These are phyloP conservation scores for Ilyonectria robusta DNA, from an alignment of 2,329 filamentous ascomycete genomes.

Conservation along the genomic window DNA sequence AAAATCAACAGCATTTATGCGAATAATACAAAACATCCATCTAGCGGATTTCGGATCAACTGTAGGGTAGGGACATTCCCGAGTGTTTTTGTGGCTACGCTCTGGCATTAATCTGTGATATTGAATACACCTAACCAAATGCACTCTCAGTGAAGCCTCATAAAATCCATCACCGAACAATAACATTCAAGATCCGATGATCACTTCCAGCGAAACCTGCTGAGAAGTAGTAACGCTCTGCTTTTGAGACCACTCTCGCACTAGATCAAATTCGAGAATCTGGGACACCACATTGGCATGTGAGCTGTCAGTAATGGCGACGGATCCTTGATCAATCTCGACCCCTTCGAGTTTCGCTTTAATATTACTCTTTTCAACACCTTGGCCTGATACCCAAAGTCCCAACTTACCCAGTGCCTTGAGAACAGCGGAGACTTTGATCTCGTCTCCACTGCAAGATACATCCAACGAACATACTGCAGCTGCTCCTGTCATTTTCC, in stretches of 20 bases:
- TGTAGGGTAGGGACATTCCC: too few species aligned
- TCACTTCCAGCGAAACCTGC: not conserved
- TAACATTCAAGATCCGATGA: not conserved
- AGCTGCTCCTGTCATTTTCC: constrained; percentile 8
- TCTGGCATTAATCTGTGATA: too few species aligned
- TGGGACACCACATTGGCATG: not conserved
- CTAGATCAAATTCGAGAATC: not conserved
- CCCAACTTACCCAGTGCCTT: not conserved
- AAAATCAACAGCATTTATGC: not conserved
- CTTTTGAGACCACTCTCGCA: not conserved
- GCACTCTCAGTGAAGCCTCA: too few species aligned
- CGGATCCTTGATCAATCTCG: not conserved
- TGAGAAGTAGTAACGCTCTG: not conserved
- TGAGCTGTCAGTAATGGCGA: not conserved
- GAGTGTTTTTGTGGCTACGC: too few species aligned
- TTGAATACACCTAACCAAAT: too few species aligned
- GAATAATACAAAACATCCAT: not conserved
- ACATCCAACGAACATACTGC: constrained; percentile 1
- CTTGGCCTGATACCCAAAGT: not conserved
- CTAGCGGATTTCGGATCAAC: not conserved
- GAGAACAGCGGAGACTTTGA: not conserved
- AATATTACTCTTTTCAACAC: not conserved
- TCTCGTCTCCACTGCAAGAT: not conserved
- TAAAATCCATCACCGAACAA: too few species aligned
- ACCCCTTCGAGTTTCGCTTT: not conserved